Conservation (phyloP, 2,329 filamentous ascomycete genomes). For the Lecanicillium sp. region DNA sequence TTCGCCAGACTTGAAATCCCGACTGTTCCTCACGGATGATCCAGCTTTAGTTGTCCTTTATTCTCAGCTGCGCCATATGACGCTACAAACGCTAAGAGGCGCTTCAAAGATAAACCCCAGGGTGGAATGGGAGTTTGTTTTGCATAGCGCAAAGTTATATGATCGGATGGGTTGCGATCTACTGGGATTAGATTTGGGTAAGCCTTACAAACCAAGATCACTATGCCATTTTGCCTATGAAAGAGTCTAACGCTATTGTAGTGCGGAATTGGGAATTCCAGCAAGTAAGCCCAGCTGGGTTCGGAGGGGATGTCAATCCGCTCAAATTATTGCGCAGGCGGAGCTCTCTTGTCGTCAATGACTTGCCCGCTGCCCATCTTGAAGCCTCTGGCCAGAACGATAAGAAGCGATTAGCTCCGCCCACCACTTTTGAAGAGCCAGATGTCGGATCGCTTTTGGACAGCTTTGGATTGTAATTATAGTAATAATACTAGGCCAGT, state of each 20-base stretch:
- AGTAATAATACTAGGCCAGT: too few relatives aligned
- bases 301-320: slow-evolving; percentile 51
- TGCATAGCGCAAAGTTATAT: slow-evolving; percentile 78
- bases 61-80: slow-evolving; percentile 73
- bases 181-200: slow-evolving; percentile 76
- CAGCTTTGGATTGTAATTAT: slow-evolving; percentile 74
- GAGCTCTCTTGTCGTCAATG: slow-evolving; percentile 73
- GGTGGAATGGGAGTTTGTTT: slow-evolving; percentile 81
- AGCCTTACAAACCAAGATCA: slow-evolving; percentile 23
- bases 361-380: slow-evolving; percentile 45
- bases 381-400: slow-evolving; percentile 34
- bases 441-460: slow-evolving; percentile 82
- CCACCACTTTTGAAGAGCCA: slow-evolving; percentile 86
- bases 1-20: slow-evolving; percentile 63
- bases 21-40: slow-evolving; percentile 81
- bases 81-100: slow-evolving; percentile 76
- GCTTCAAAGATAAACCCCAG: slow-evolving; percentile 71
- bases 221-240: too few relatives aligned
- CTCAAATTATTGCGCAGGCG: slow-evolving; percentile 61
- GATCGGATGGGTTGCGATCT: slow-evolving; percentile 91
- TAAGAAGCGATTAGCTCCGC: slow-evolving; percentile 40
- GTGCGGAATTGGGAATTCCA: slow-evolving; percentile 80
- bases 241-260: slow-evolving; percentile 19
- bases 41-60: slow-evolving; percentile 85
- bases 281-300: slow-evolving; percentile 28